A percentile compares a stretch with the other conserved stretches of the same genome.
Evolutionary conservation across 345 rosid species (phyloP).

Genomic region (Geranium rotundifolium): DNA sequence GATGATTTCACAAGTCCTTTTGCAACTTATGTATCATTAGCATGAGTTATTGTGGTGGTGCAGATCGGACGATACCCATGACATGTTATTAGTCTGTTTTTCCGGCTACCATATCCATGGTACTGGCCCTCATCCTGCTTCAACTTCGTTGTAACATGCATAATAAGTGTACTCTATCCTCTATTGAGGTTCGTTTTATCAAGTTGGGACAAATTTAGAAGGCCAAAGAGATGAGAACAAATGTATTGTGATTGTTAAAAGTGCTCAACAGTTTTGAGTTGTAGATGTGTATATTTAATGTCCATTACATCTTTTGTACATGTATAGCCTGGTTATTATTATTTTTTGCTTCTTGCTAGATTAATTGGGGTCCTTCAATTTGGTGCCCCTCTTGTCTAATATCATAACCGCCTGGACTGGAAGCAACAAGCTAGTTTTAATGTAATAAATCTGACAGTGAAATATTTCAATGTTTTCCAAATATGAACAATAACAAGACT

Average conservation of each 20-base stretch:
- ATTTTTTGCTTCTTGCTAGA: too few relatives aligned
- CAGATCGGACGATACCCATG: conserved; percentile 95
- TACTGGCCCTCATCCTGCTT: conserved; percentile 98
- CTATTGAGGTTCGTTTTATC: conserved; percentile 40
- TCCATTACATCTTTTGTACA: neutral
- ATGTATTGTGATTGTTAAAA: too few relatives aligned
- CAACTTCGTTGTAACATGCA: conserved; percentile 68
- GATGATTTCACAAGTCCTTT: neutral
- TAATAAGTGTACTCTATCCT: conserved; percentile 46
- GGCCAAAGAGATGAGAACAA: conserved; percentile 9
- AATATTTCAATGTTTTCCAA: too few relatives aligned
- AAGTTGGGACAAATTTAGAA: conserved; percentile 39
- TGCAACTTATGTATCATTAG: neutral
- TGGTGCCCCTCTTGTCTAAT: too few relatives aligned
- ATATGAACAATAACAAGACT: too few relatives aligned
- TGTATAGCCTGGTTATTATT: too few relatives aligned
- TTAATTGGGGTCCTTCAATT: too few relatives aligned
- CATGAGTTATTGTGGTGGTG: neutral
- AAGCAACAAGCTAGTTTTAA: too few relatives aligned
- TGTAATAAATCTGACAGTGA: too few relatives aligned
- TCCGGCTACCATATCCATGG: conserved; percentile 92
- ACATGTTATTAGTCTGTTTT: conserved; percentile 88
- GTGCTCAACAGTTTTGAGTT: neutral
- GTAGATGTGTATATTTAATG: neutral
- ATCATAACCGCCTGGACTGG: too few relatives aligned